Conservation (phyloP, 2,329 filamentous ascomycete species). For the Sclerotinia nivalis region DNA sequence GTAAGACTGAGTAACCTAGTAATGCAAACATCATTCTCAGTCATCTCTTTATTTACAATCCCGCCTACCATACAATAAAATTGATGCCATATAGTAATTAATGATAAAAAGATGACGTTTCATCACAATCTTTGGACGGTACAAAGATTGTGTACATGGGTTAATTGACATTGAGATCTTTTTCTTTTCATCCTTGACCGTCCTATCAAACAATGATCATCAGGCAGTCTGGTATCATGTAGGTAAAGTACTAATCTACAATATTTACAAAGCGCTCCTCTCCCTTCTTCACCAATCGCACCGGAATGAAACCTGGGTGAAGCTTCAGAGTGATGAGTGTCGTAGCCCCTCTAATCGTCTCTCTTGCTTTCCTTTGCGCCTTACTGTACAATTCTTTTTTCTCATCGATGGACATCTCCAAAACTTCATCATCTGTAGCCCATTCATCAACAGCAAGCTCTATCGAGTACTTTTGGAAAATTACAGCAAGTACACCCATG, state of each 20-base stretch:
- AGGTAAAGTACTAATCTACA: conserved; percentile 29
- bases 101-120: not conserved
- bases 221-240: conserved; percentile 15
- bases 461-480: conserved; percentile 36
- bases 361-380: conserved; percentile 49
- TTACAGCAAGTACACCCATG: conserved; percentile 39
- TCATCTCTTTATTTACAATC: not conserved
- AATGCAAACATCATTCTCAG: not conserved
- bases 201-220: not conserved
- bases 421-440: conserved; percentile 37
- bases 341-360: conserved; percentile 46
- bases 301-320: conserved; percentile 56
- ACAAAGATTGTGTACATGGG: not conserved
- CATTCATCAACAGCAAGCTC: conserved; percentile 39
- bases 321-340: conserved; percentile 74
- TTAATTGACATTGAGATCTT: not conserved
- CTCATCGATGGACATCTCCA: conserved; percentile 31
- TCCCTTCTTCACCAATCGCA: conserved; percentile 69
- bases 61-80: not conserved
- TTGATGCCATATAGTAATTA: not conserved
- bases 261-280: conserved; percentile 63
- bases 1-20: not conserved
- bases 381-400: conserved; percentile 34
- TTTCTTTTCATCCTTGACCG: not conserved
- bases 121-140: not conserved